Evolutionary conservation across 179 eudicot genomes (phyloP).

Genomic region (Amaranthus tricolor): DNA sequence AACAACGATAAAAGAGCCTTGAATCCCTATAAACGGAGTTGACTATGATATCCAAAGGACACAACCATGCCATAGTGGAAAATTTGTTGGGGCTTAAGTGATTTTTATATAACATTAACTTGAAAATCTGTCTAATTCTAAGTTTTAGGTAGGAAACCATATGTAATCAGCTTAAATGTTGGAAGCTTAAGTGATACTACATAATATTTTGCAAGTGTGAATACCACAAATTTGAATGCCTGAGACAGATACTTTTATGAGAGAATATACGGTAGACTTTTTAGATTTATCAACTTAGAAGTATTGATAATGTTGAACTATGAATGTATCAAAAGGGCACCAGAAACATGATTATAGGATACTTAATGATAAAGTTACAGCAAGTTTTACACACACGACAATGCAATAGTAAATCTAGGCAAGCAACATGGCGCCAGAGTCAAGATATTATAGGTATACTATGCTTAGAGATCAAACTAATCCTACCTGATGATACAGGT

Average conservation of each 20-base stretch:
- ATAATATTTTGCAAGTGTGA: neutral
- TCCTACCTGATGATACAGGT: constrained; percentile 48
- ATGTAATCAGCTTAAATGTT: neutral
- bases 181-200: neutral
- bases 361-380: neutral
- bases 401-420: neutral
- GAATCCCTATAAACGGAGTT: too few species aligned
- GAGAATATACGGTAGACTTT: too few species aligned
- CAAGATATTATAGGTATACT: neutral
- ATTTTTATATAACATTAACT: neutral
- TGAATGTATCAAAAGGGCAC: neutral
- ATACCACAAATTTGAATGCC: neutral
- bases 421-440: constrained; percentile 10
- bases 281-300: neutral
- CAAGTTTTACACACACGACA: neutral
- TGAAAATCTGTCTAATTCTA: neutral
- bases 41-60: neutral
- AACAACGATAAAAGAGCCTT: neutral
- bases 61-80: neutral
- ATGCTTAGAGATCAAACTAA: constrained; percentile 16
- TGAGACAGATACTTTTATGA: neutral
- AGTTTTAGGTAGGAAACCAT: neutral
- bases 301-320: neutral
- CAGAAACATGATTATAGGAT: neutral
- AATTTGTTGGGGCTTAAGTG: neutral